Evolutionary conservation across 768 basidiomycete species (phyloP), one percentile per base, ranked within the genome.

Genomic region (Gloeophyllum trabeum): DNA sequence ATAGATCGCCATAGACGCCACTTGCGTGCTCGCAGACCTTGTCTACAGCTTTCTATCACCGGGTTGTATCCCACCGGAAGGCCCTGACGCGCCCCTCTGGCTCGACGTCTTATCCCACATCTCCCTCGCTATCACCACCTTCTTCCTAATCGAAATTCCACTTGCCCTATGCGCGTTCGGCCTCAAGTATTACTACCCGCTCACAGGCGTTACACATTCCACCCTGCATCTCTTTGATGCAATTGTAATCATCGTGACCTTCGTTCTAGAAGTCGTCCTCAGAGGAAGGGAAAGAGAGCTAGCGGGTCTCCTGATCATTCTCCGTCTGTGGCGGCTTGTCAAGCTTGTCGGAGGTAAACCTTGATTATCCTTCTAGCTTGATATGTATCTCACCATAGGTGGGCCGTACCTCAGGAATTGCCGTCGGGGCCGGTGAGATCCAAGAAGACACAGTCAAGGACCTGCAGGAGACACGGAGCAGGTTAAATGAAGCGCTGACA

Each of bases 61-160:
- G 14, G 54, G 53, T 13, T 86, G 84, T 52, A 56, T 58, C 6
- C 61, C 66, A 3, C 45, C 57, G 4, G 61, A 60, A 49, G 60
- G 48, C 40, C 61, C 66, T 21, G 70, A 72, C 12, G 52, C 54
- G 14, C 81, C 81, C 1, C 28, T 52, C 18, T 87, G 81, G 81
- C 69, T 89, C 7, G 69, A 75, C 46, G 58, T 77, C 23, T 61
- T 86, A 24, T 60, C 78, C 5, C 64, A 71, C 42, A 58, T 81
- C 41, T 88, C 85, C 4, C 68, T 84, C 30, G 55, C 41, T 36
- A 88, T 90, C 40, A 85, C 79, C 43, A 70, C 73, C 4, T 53
- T 84, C 54, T 89, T 90, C 70, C 55, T 90, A 24, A 21, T 79
- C 46, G 88, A 90, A 75, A 82, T 90, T 40, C 81, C 86, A 2